Evolutionary conservation across 305 asterid genomes (phyloP), one percentile per base, ranked within the genome.

Genomic region (Rubia peregrina): DNA sequence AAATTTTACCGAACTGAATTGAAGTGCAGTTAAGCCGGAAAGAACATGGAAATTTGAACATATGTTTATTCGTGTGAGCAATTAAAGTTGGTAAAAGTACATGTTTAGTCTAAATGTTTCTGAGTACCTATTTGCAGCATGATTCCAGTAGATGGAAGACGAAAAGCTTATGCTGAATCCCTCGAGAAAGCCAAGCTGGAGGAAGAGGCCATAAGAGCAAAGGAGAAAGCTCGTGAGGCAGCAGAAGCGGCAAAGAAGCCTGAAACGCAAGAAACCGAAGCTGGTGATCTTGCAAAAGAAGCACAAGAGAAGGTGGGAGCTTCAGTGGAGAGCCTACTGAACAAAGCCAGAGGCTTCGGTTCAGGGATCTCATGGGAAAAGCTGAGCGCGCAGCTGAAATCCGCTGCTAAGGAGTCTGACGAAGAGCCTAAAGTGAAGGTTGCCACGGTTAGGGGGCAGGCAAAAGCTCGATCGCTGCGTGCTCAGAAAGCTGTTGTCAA

Each of bases 381-480:
- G 30, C 75, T 89, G 71, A 85, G 95, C 71, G 78, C 92, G 43
- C 94, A 89, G 88, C 82, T 91, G 43, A 84, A 82, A 74, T 78
- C 88, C 26, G 92, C 87, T 30, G 85, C 80, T 65, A 84, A 84
- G 73, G 85, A 85, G 75, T 38, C 79, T 6, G 73, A 70, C 3
- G 87, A 85, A 65, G 98, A 84, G 61, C 83, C 90, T 0, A 81
- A 87, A 73, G 95, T 84, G 72, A 82, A 80, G 81, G 71, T 93
- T 16, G 98, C 97, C 48, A 90, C 96, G 0, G 86, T 85, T 16
- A 82, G 97, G 78, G 98, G 97, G 46, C 97, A 79, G 75, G 92
- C 95, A 69, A 90, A 83, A 82, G 98, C 98, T n/a, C 85, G 87
- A 19, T 80, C 84, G 17, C 80, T 93, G 78, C 89, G 94, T 74